Evolutionary conservation across 169 alveolate species (phyloP), one percentile per base, ranked within the genome.

Genomic region (Plasmodium adleri): DNA sequence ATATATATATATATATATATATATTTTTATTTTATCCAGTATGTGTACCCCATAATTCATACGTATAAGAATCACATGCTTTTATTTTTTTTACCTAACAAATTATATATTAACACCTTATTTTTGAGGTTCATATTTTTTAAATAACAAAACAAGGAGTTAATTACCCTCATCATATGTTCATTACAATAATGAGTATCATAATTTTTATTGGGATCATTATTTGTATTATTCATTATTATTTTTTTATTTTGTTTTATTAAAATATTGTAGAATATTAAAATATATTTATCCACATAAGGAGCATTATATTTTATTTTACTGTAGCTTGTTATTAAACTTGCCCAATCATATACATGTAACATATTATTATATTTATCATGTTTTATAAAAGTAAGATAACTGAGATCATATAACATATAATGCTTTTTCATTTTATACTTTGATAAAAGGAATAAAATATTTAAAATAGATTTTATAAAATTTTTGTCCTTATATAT

Each of bases 261-360:
- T 43, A 20, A 15, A n/a, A 59, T 10, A 3, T 22, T 63, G 20
- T 22, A 10, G 24, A 17, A 58, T 0, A 20, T 58, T 56, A 32
- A 9, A 49, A 26, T 43, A 58, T 10, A 74, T 20, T 28, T 24
- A 49, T 59, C 13, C 5, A 74, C 10, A 22, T 59, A 58, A 9
- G 24, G 22, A 13, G 73, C 47, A 15, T 17, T 39, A 52, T 74
- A 50, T 10, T 63, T 45, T 8, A 59, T 26, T 28, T 43, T 74
- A 17, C 73, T 32, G 47, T 74, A 43, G 20, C 72, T 59, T 60
- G 45, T 32, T 39, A 76, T 63, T 10, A 76, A 4, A 9, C 67
- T 76, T 17, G 50, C 60, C 88, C 88, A 76, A 32, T 76, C 88
- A 1, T 66, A 5, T n/a, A 43, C 58, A 12, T 22, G 60, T 32